Evolutionary conservation across 2,329 filamentous ascomycete genomes (phyloP).

Genomic region (Phialophora chinensis): DNA sequence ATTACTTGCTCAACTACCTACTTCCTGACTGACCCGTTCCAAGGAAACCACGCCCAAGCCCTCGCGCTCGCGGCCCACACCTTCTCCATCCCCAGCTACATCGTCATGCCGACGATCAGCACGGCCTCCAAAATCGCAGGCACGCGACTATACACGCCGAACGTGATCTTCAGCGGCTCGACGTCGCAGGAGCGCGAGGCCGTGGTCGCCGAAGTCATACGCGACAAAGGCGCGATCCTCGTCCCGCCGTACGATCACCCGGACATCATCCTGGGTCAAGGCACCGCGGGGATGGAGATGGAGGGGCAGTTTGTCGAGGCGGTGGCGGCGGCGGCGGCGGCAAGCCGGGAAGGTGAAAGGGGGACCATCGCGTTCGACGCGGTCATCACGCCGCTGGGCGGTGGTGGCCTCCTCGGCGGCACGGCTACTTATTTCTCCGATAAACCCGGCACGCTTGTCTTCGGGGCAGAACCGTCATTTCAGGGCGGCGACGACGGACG

Average conservation of each 20-base stretch:
- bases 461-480: slow-evolving; percentile 83
- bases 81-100: slow-evolving; percentile 76
- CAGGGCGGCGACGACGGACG: slow-evolving; percentile 84
- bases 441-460: slow-evolving; percentile 72
- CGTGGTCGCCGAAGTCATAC: slow-evolving; percentile 70
- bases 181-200: slow-evolving; percentile 82
- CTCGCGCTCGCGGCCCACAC: slow-evolving; percentile 81
- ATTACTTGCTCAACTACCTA: no score
- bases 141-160: slow-evolving; percentile 77
- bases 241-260: slow-evolving; percentile 93
- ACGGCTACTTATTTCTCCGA: slow-evolving; percentile 72
- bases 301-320: slow-evolving; percentile 71
- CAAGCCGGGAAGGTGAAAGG: neutral
- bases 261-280: slow-evolving; percentile 89
- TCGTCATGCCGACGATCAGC: slow-evolving; percentile 90
- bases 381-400: slow-evolving; percentile 82
- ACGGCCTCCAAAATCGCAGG: slow-evolving; percentile 86
- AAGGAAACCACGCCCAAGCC: slow-evolving; percentile 94
- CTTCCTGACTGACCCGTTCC: neutral
- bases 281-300: slow-evolving; percentile 84
- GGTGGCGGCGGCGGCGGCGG: slow-evolving; percentile 33
- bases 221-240: slow-evolving; percentile 74
- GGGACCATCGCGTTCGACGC: slow-evolving; percentile 59
- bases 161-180: slow-evolving; percentile 79
- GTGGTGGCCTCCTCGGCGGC: slow-evolving; percentile 85